Percentiles rank a stretch among this genome's conserved stretches.
Conservation (phyloP, 164 flowering plant species). For the Annona cherimola region DNA sequence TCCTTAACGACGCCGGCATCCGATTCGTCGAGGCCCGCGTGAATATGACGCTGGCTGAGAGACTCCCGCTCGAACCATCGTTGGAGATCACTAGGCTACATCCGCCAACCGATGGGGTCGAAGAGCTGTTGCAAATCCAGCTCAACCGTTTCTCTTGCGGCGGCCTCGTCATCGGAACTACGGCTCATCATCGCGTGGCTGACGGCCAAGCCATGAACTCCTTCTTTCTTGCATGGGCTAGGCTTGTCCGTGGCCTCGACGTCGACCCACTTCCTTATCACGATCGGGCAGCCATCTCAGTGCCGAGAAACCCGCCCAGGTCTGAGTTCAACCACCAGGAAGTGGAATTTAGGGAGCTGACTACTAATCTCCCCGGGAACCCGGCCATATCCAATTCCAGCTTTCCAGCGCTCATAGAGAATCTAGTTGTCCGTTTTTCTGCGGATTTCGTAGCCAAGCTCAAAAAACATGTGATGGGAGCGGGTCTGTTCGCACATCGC, state of each 20-base stretch:
- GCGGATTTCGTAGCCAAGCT: slow-evolving; percentile 4
- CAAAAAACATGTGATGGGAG: slow-evolving; percentile 1
- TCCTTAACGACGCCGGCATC: slow-evolving; percentile 14
- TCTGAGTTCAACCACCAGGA: slow-evolving; percentile 7
- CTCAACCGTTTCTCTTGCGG: slow-evolving; percentile 12
- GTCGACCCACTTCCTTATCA: slow-evolving; percentile 8
- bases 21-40: slow-evolving; percentile 11
- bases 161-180: slow-evolving; percentile 2
- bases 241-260: slow-evolving; percentile 3
- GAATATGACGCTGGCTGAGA: neutral
- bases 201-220: slow-evolving; percentile 9
- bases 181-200: slow-evolving; percentile 5
- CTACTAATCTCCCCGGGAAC: no score
- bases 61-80: slow-evolving; percentile 9
- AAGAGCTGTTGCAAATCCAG: slow-evolving; percentile 13
- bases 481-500: neutral
- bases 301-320: slow-evolving; percentile 8
- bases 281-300: slow-evolving; percentile 5
- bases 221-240: slow-evolving; percentile 9
- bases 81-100: slow-evolving; percentile 1
- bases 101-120: slow-evolving; percentile 9
- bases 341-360: slow-evolving; percentile 7
- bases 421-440: slow-evolving; percentile 5
- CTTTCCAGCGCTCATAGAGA: neutral
- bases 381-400: neutral